phyloP scores from a whole-genome alignment of 768 basidiomycete genomes.

The Russula sp. region DNA sequence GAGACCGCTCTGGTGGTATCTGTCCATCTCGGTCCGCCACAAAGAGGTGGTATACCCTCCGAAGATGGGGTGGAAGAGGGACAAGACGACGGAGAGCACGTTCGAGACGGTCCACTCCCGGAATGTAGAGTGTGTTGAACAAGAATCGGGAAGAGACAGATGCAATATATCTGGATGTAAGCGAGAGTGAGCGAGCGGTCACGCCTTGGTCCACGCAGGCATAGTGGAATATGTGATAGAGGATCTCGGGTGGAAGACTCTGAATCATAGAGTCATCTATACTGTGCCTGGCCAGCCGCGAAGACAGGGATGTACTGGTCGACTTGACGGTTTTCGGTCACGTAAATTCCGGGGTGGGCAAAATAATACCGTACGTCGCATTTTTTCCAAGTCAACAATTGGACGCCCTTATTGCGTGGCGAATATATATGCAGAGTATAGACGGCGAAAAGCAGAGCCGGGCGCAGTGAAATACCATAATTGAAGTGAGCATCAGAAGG shows the following conservation, averaged over 20 bases:
- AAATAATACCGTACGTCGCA: too few relatives aligned
- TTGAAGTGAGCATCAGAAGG: too few relatives aligned
- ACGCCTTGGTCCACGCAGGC: conserved; percentile 16
- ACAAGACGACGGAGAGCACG: conserved; percentile 4
- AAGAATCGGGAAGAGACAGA: conserved; percentile 11
- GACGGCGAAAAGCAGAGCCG: too few relatives aligned
- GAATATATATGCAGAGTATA: too few relatives aligned
- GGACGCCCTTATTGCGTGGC: too few relatives aligned
- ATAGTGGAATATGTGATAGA: conserved; percentile 11
- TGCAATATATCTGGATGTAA: conserved; percentile 13
- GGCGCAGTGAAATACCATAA: too few relatives aligned
- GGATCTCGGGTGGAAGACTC: conserved; percentile 16
- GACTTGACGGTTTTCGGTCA: not conserved
- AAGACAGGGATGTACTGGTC: too few relatives aligned
- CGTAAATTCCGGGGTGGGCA: not conserved
- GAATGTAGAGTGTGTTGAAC: conserved; percentile 11
- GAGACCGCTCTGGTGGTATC: not conserved
- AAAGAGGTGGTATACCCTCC: conserved; percentile 18
- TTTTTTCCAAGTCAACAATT: too few relatives aligned
- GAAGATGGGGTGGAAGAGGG: conserved; percentile 6
- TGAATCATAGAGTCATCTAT: not conserved
- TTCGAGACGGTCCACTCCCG: not conserved
- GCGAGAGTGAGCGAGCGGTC: conserved; percentile 16
- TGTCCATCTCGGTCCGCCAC: conserved; percentile 1
- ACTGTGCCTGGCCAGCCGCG: too few relatives aligned